phyloP scores from a whole-genome alignment of 2,329 filamentous ascomycete genomes.

The Venturia asperata region DNA sequence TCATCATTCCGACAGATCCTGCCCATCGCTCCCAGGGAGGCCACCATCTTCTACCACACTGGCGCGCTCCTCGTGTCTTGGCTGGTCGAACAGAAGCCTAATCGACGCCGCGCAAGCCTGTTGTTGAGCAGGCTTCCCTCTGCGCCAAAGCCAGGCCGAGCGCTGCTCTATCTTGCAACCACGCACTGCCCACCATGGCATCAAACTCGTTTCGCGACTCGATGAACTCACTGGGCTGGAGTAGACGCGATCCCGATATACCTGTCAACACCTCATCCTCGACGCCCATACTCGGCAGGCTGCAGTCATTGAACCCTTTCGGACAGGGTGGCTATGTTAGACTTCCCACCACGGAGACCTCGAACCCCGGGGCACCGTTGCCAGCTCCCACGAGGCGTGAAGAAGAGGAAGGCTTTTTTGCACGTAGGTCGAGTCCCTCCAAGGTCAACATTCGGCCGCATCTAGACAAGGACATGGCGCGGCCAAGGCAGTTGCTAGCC shows the following conservation, averaged over 20 bases:
- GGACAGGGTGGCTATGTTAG: slow-evolving; percentile 78
- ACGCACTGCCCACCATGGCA: slow-evolving; percentile 54
- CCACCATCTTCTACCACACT: neutral
- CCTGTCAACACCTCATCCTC: slow-evolving; percentile 66
- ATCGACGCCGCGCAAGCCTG: neutral
- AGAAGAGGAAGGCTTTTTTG: slow-evolving; percentile 93
- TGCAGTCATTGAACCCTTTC: slow-evolving; percentile 86
- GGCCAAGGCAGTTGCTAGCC: neutral
- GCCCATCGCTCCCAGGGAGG: neutral
- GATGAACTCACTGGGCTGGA: slow-evolving; percentile 92
- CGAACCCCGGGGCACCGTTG: slow-evolving; percentile 68
- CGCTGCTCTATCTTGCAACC: slow-evolving; percentile 8
- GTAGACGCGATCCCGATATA: slow-evolving; percentile 69
- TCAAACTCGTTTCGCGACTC: slow-evolving; percentile 86
- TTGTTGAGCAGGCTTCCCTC: neutral
- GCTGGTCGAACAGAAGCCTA: neutral
- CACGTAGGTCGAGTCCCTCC: slow-evolving; percentile 59
- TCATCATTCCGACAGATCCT: slow-evolving; percentile 5
- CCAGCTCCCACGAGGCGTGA: slow-evolving; percentile 79
- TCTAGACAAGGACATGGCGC: neutral
- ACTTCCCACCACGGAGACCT: slow-evolving; percentile 70
- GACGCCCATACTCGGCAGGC: slow-evolving; percentile 68
- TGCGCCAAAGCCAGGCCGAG: slow-evolving; percentile 7
- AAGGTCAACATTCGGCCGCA: neutral
- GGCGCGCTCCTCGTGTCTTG: neutral